Evolutionary conservation across 2,329 filamentous ascomycete genomes (phyloP), one percentile per base, ranked within the genome.

Genomic region (Verticillium klebahnii): DNA sequence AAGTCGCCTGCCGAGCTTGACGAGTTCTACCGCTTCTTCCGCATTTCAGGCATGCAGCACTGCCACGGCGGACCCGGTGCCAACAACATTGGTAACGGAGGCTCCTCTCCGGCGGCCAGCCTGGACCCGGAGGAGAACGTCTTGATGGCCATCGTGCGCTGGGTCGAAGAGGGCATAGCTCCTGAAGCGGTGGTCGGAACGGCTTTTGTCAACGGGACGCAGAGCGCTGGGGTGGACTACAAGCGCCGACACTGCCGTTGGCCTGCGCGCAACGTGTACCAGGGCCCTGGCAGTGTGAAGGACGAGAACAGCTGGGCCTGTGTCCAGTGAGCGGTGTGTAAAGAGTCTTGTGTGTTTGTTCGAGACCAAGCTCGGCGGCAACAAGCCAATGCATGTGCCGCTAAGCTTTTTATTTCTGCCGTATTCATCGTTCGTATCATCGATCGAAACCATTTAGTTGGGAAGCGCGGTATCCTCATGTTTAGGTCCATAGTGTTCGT

Each of bases 1-100:
- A 66, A 73, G 0, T 64, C 70, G 0, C 58, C 69, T 1, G 57
- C 63, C 0, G 66, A 75, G 60, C 67, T 81, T 5, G 78, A 81
- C 61, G 67, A 70, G 1, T 81, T 80, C 63, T 79, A 82, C 65
- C 77, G 82, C 57, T 80, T 76, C 69, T 85, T 86, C 73, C 75
- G 76, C 36, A 76, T 85, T 64, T 78, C 77, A 5, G 82, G 83
- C 7, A 81, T 83, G 73, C 73, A 70, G 2, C 83, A 85, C 69
- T 85, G 83, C 67, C 64, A 59, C 11, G 77, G 78, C 6, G 82
- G 82, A 4, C 68, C 69, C 15, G 80, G 79, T 1, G 78, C 79
- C 1, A 70, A 60, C 11, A 62, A 64, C 11, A 66, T 74, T 9
- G 71, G 73, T 2, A 70, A 75, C 29, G 60, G 61, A 5, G 63